These are phyloP conservation scores for Ephemerocybe angulata DNA, from an alignment of 768 basidiomycete genomes.

Conservation along the genomic window DNA sequence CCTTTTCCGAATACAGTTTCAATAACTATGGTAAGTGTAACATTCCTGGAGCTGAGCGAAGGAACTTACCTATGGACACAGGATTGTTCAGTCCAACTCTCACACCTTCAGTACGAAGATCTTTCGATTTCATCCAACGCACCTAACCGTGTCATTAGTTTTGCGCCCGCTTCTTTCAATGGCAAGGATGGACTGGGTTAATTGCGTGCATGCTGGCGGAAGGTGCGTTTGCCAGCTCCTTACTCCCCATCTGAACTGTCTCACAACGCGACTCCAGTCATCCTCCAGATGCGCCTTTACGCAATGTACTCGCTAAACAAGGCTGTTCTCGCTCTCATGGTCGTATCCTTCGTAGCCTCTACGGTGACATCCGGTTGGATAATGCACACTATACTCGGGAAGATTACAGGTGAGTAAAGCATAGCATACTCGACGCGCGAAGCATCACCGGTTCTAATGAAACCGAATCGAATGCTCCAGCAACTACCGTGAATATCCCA, in stretches of 20 bases:
- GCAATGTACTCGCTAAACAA: constrained; percentile 56
- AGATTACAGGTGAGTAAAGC: constrained; percentile 36
- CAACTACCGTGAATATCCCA: constrained; percentile 9
- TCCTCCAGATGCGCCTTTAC: constrained; percentile 61
- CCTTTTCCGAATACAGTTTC: constrained; percentile 29
- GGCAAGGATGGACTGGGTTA: constrained; percentile 62
- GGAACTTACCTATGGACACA: neutral
- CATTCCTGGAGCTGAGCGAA: neutral
- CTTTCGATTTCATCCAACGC: neutral
- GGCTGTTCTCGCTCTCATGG: constrained; percentile 46
- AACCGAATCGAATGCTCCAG: neutral
- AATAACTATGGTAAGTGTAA: constrained; percentile 48
- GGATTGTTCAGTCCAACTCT: constrained; percentile 39
- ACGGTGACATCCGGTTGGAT: constrained; percentile 41
- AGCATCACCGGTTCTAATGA: no score
- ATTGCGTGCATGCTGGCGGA: constrained; percentile 52
- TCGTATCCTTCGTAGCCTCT: constrained; percentile 35
- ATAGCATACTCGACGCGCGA: no score
- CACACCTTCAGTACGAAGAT: constrained; percentile 33
- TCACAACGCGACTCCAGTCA: constrained; percentile 31
- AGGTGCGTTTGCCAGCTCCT: constrained; percentile 30
- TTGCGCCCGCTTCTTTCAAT: constrained; percentile 44
- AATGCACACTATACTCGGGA: constrained; percentile 42
- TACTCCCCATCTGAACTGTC: neutral
- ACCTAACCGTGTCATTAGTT: constrained; percentile 2